Percentiles rank a stretch among this genome's conserved stretches.
phyloP scores from a whole-genome alignment of 2,329 filamentous ascomycete species.

The Ramularia endophylla region DNA sequence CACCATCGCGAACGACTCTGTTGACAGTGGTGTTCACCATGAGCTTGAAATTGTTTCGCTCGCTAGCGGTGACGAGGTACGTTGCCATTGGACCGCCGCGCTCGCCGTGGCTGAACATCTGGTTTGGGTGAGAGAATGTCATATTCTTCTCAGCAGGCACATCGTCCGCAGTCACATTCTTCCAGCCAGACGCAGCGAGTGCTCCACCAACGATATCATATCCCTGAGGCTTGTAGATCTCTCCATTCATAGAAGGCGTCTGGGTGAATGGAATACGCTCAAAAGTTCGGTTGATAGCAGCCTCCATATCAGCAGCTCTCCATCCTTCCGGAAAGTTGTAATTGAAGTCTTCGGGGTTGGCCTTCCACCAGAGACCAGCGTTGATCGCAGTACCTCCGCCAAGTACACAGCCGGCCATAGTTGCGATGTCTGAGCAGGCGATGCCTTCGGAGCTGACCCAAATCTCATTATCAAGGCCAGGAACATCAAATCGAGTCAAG shows the following conservation, averaged over 20 bases:
- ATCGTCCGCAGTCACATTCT: constrained; percentile 54
- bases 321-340: constrained; percentile 66
- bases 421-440: constrained; percentile 63
- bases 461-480: constrained; percentile 65
- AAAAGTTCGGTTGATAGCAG: constrained; percentile 58
- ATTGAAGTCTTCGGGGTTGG: constrained; percentile 62
- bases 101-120: constrained; percentile 62
- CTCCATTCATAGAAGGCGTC: constrained; percentile 59
- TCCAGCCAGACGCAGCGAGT: constrained; percentile 57
- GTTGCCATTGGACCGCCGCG: constrained; percentile 65
- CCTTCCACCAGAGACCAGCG: constrained; percentile 62
- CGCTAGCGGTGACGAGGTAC: constrained; percentile 59
- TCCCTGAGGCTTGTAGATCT: constrained; percentile 61
- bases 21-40: constrained; percentile 62
- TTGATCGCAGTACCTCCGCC: constrained; percentile 64
- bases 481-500: constrained; percentile 65
- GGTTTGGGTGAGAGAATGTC: constrained; percentile 58
- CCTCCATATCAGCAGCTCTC: constrained; percentile 58
- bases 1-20: constrained; percentile 58
- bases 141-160: constrained; percentile 59
- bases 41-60: constrained; percentile 59
- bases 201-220: constrained; percentile 58
- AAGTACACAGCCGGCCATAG: constrained; percentile 66
- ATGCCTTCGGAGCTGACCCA: constrained; percentile 59
- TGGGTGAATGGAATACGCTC: constrained; percentile 64